Base-by-base conservation (phyloP, 768 basidiomycete genomes). In the Leccinum rimulosum region DNA sequence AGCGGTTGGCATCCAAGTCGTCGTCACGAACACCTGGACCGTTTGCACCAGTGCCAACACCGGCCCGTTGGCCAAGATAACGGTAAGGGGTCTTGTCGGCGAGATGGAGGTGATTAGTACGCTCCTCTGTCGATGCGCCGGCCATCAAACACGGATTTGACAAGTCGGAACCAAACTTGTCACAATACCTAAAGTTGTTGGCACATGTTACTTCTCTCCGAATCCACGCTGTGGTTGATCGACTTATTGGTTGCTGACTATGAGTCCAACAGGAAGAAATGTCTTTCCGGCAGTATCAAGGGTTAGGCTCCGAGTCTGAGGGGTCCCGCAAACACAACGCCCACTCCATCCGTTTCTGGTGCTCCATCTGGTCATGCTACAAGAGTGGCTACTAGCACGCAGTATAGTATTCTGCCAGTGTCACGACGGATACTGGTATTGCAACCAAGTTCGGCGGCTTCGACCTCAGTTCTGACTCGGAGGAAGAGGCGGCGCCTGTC, bases 171-270 rank as follows among this genome's bases (percentile, higher is more conserved):
- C 43, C 38, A 51, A 57, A 57, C 40, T 17, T 57, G 56, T 27
- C 56, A 57, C 56, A 57, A 57, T 45, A 25, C 28, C 50, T 51
- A 52, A 57, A 57, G 56, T 57, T 22, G 22, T 22, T 22, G 22
- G 30, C 30, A 8, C 22, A 59, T 59, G 58, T 36, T 55, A 28
- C 50, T 55, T 43, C 58, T 59, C 14, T 55, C 38, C 1, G 17
- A 59, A 22, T 50, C 54, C 11, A 55, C n/a, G 7, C n/a, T n/a
- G n/a, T n/a, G n/a, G n/a, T 59, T 59, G 17, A 14, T 59, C 4
- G 54, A 58, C 15, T n/a, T 54, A 3, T 48, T 58, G 57, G 35
- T 58, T 7, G 1, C 47, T 58, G 48, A 58, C 28, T 54, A 54
- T 50, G 58, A 58, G 17, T 49, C 57, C 6, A 25, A 6, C 2